Evolutionary conservation across 2,329 filamentous ascomycete species (phyloP).

Genomic region (Helminthosporium solani): DNA sequence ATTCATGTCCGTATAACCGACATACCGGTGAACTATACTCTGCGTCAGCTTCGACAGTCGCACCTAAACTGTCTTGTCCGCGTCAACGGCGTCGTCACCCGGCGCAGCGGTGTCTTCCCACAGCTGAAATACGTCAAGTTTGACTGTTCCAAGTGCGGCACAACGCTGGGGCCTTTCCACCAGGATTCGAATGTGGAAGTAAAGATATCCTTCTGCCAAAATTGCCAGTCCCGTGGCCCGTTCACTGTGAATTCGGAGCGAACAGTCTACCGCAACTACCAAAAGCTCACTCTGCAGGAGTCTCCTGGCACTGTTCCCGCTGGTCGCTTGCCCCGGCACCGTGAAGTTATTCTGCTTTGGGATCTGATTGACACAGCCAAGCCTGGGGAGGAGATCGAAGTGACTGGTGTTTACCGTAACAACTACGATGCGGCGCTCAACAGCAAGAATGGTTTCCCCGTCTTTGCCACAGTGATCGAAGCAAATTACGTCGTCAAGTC

Average conservation of each 20-base stretch:
- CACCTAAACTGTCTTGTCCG: slow-evolving; percentile 95
- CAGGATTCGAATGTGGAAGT: slow-evolving; percentile 97
- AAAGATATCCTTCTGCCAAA: slow-evolving; percentile 94
- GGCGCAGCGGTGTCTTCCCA: slow-evolving; percentile 91
- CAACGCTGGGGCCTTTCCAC: slow-evolving; percentile 91
- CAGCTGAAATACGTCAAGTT: slow-evolving; percentile 99
- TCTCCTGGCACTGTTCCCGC: slow-evolving; percentile 96
- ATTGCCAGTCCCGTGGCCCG: slow-evolving; percentile 90
- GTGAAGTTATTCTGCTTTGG: slow-evolving; percentile 94
- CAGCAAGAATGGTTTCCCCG: slow-evolving; percentile 97
- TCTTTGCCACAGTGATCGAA: slow-evolving; percentile 96
- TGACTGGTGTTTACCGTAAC: slow-evolving; percentile 96
- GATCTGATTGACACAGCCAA: slow-evolving; percentile 96
- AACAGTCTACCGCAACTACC: slow-evolving; percentile 97
- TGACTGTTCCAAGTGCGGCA: slow-evolving; percentile 89
- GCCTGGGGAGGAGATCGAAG: slow-evolving; percentile 95
- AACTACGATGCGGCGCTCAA: slow-evolving; percentile 98
- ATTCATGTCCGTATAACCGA: slow-evolving; percentile 97
- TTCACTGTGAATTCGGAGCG: slow-evolving; percentile 97
- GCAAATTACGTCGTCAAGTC: slow-evolving; percentile 97
- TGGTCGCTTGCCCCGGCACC: slow-evolving; percentile 86
- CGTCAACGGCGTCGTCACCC: slow-evolving; percentile 92
- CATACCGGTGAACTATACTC: slow-evolving; percentile 89
- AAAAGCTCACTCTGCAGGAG: slow-evolving; percentile 95
- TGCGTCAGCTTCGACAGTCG: slow-evolving; percentile 90